Evolutionary conservation across 1,139 yeast species (phyloP).

Genomic region (Debaryomycetaceae sp.): DNA sequence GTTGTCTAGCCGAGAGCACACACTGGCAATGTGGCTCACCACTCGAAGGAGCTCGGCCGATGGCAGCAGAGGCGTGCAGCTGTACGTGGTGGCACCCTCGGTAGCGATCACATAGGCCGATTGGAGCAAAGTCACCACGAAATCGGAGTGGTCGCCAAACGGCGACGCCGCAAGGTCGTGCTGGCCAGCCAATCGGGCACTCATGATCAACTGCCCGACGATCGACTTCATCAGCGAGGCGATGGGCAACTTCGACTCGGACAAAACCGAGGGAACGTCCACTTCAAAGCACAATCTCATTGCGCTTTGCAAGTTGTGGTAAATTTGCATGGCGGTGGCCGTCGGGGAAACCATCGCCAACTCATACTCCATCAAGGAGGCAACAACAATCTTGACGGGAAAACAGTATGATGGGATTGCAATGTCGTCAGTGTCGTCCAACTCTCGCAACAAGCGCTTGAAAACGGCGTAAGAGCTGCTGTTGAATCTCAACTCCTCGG

Average conservation of each 20-base stretch:
- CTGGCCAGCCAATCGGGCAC: too few species aligned
- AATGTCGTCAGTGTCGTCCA: conserved; percentile 7
- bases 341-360: not conserved
- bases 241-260: conserved; percentile 8
- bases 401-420: conserved; percentile 16
- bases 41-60: too few species aligned
- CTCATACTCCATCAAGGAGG: conserved; percentile 1
- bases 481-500: not conserved
- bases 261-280: conserved; percentile 15
- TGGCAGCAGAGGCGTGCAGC: too few species aligned
- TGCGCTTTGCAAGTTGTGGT: conserved; percentile 7
- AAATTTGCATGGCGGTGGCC: not conserved
- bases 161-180: too few species aligned
- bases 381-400: conserved; percentile 11
- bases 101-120: too few species aligned
- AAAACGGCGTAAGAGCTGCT: not conserved
- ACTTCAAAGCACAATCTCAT: conserved; percentile 12
- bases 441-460: not conserved
- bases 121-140: too few species aligned
- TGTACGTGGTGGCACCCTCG: too few species aligned
- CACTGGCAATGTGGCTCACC: too few species aligned
- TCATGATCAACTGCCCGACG: too few species aligned
- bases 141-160: too few species aligned
- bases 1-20: too few species aligned
- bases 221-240: conserved; percentile 4